Conservation (phyloP, 2,329 filamentous ascomycete species). For the Thermochaetoides dissita region DNA sequence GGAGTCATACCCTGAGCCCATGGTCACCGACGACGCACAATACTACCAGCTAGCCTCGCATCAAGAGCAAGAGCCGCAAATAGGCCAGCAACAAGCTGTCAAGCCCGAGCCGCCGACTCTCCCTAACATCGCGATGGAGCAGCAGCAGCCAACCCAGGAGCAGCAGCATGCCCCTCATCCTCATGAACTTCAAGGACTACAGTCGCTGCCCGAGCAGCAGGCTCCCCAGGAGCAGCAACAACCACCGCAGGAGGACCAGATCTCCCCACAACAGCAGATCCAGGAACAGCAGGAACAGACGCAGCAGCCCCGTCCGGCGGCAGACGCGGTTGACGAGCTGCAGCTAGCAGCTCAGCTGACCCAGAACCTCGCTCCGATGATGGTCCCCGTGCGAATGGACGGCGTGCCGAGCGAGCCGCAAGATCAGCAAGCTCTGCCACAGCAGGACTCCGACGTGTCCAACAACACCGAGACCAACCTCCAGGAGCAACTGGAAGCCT, state of each 20-base stretch:
- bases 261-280: slow-evolving; percentile 11
- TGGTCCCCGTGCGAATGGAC: slow-evolving; percentile 27
- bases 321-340: slow-evolving; percentile 37
- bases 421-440: slow-evolving; percentile 11
- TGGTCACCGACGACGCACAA: slow-evolving; percentile 30
- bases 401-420: slow-evolving; percentile 20
- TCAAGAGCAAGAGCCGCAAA: slow-evolving; percentile 12
- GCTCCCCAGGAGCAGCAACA: not conserved
- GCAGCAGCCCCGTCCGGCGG: slow-evolving; percentile 27
- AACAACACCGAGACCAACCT: slow-evolving; percentile 5
- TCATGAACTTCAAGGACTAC: too few relatives aligned
- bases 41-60: slow-evolving; percentile 27
- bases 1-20: slow-evolving; percentile 30
- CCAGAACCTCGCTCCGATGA: slow-evolving; percentile 37
- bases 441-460: slow-evolving; percentile 6
- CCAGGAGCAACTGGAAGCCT: slow-evolving; percentile 11
- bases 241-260: slow-evolving; percentile 7
- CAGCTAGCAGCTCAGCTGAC: slow-evolving; percentile 45
- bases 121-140: too few relatives aligned
- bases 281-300: slow-evolving; percentile 25
- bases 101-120: too few relatives aligned
- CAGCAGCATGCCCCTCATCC: slow-evolving; percentile 7
- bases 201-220: too few relatives aligned
- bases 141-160: slow-evolving; percentile 1
- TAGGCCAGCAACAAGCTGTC: slow-evolving; percentile 10